Conservation (phyloP, 176 grass and related monocot genomes). For the Phoenix roebelenii region DNA sequence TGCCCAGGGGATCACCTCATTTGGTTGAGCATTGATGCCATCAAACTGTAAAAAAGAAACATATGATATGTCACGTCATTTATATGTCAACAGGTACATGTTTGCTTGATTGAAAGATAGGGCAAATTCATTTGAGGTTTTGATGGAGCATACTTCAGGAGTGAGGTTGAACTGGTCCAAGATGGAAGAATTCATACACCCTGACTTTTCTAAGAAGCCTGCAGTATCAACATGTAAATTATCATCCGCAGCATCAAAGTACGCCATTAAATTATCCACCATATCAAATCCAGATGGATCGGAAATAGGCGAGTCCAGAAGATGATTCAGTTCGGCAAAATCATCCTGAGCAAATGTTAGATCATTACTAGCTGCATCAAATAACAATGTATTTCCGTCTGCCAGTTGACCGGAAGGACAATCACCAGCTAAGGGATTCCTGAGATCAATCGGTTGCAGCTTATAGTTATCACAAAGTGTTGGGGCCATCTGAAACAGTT, state of each 20-base stretch:
- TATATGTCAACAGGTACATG: too few species aligned
- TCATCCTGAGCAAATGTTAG: conserved; percentile 33
- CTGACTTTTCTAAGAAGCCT: conserved; percentile 11
- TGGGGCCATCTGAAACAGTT: conserved; percentile 26
- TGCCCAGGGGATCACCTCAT: conserved; percentile 44
- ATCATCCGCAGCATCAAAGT: conserved; percentile 68
- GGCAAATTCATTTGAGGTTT: too few species aligned
- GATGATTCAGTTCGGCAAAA: conserved; percentile 34
- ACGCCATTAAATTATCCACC: conserved; percentile 43
- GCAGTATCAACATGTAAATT: conserved; percentile 43
- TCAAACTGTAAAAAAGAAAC: conserved; percentile 66
- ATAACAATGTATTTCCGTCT: conserved; percentile 37
- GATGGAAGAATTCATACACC: conserved; percentile 24
- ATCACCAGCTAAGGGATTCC: conserved; percentile 9
- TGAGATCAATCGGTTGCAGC: conserved; percentile 20
- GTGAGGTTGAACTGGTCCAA: conserved; percentile 20
- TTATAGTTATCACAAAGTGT: conserved; percentile 30
- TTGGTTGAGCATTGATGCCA: conserved; percentile 37
- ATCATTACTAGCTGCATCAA: conserved; percentile 46
- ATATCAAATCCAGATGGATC: conserved; percentile 40
- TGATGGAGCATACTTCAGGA: conserved; percentile 35
- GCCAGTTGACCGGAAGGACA: conserved; percentile 34
- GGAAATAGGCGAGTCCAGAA: conserved; percentile 27
- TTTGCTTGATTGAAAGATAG: too few species aligned
- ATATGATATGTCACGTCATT: not conserved